Base-by-base conservation (phyloP, 2,329 filamentous ascomycete species). In the Arthrobotrys sinensis region DNA sequence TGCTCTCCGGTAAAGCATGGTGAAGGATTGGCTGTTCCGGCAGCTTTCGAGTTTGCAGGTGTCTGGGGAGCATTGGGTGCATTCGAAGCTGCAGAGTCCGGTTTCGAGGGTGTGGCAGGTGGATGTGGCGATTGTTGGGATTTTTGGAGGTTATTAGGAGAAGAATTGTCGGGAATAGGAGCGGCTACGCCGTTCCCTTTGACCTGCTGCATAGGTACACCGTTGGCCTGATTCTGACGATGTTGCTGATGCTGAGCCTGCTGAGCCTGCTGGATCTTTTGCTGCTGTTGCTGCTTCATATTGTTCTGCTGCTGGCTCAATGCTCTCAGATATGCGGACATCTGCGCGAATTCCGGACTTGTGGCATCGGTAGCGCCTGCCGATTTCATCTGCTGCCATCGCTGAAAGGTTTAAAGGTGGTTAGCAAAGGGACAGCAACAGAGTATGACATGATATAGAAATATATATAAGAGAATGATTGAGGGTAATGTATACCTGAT, bases 341-440 rank as follows among this genome's bases (percentile, higher is more conserved):
- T 75, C n/a, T 82, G 81, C 21, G 81, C 80, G 73, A 91, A 94
- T 84, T 98, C 94, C 53, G 95, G 95, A 82, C 46, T 46, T n/a
- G 98, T 94, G 71, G 88, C 91, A 71, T 90, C 88, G 46, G 93
- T 90, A 24, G 96, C 91, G 81, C 94, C 94, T 82, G 91, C 88
- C 70, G 92, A 89, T 85, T 95, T 96, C 92, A 98, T 94, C 84
- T 93, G 90, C 83, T 92, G 91, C 81, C 92, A 96, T 88, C 93
- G 94, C 94, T 97, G 82, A 12, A 69, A 16, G 16, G 34, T 12
- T 21, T 11, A 16, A 63, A 14, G 8, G 38, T 14, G 12, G 21
- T 66, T 48, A 60, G 24, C 11, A 5, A 45, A 45, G 12, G 40
- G 12, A 45, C 36, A 14, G n/a, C 16, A 16, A 53, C 2, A 28